Base-by-base conservation (phyloP, 2,329 filamentous ascomycete species). In the Teratosphaeria epicoccoides region DNA sequence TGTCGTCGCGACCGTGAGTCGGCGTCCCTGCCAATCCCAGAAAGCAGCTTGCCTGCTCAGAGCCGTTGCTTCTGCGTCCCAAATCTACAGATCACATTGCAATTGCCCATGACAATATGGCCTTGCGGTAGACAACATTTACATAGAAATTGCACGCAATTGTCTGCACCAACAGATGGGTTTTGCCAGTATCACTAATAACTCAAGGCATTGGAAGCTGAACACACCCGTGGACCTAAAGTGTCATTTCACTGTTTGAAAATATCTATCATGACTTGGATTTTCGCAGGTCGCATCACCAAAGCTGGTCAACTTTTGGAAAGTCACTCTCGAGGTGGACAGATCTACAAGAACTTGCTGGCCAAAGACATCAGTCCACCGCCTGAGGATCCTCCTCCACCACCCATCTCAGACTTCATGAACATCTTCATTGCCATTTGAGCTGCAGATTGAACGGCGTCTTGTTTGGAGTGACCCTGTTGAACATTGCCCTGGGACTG, bases 341-440 rank as follows among this genome's bases (percentile, higher is more conserved):
- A 40, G 33, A 14, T 17, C 55, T 58, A 57, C 56, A 82, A 58
- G 65, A 85, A 83, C 69, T 84, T 84, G 66, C 75, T 76, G 7
- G 81, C 81, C 64, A 83, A 59, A 50, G 70, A 69, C 71, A 82
- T 74, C 53, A 84, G 61, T 1, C 79, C 68, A 29, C 75, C 72
- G 57, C 76, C 69, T 20, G 77, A 40, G 9, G 33, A 78, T 11
- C 63, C 61, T n/a, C 64, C 63, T 28, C 65, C 59, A 26, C 71
- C 70, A 24, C 73, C 70, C 65, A 69, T 70, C 66, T 88, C 78
- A 61, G 79, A 82, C 79, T 95, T 90, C 74, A 94, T 73, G 70
- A 90, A 95, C 81, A 95, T 85, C 79, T 95, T 89, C 61, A 95
- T 70, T 2, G 89, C 90, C 79, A 87, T 85, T 76, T 95, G 84